Evolutionary conservation across 2,329 filamentous ascomycete genomes (phyloP).

Genomic region (Tolypocladium tundrense): DNA sequence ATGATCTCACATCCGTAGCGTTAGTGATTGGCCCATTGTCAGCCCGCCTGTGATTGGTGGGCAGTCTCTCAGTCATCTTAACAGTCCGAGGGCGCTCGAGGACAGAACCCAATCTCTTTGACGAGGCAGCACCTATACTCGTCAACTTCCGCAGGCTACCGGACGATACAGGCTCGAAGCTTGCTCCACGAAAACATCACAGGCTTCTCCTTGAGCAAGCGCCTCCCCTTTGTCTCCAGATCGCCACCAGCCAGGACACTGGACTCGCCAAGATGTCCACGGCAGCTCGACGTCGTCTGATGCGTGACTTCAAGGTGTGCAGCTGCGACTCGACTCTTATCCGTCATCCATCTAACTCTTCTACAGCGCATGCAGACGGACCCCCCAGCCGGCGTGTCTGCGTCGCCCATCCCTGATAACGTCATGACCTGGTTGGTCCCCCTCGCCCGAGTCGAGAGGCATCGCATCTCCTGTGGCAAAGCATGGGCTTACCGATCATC

Average conservation of each 20-base stretch:
- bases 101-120: background rate
- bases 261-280: conserved; percentile 55
- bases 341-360: conserved; percentile 2
- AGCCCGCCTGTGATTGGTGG: conserved; percentile 12
- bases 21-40: conserved; percentile 5
- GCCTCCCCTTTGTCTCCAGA: background rate
- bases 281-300: conserved; percentile 85
- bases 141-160: background rate
- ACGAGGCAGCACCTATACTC: background rate
- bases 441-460: background rate
- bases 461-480: background rate
- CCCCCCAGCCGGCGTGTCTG: conserved; percentile 90
- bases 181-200: background rate
- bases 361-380: conserved; percentile 95
- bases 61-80: background rate
- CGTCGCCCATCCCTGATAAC: conserved; percentile 90
- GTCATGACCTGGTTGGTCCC: conserved; percentile 81
- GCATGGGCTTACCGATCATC: conserved; percentile 7
- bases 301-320: conserved; percentile 97
- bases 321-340: conserved; percentile 2
- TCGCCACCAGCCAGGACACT: conserved; percentile 2
- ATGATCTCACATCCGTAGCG: background rate
- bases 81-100: background rate
- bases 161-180: background rate
- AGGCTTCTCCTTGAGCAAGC: background rate